These are phyloP conservation scores for Macroventuria anomochaeta DNA, from an alignment of 2,329 filamentous ascomycete species.

Conservation along the genomic window DNA sequence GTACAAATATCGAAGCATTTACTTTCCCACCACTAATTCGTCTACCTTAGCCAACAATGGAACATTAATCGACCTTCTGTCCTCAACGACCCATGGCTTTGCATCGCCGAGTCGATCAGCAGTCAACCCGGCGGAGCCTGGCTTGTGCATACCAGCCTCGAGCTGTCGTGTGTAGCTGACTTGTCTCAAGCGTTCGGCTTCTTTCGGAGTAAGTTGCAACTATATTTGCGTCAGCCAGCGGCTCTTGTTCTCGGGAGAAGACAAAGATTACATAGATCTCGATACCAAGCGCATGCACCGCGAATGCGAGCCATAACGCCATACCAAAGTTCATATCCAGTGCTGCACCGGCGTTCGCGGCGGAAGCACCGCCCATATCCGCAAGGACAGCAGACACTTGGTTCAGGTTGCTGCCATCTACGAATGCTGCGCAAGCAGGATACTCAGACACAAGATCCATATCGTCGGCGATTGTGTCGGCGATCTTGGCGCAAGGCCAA, in stretches of 20 bases:
- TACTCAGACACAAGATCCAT: constrained; percentile 41
- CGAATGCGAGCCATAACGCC: constrained; percentile 60
- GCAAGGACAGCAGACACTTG: constrained; percentile 33
- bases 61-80: neutral
- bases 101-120: constrained; percentile 39
- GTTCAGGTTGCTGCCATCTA: constrained; percentile 39
- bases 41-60: neutral
- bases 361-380: constrained; percentile 27
- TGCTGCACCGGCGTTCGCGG: constrained; percentile 50
- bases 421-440: constrained; percentile 55
- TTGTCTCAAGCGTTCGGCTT: constrained; percentile 60
- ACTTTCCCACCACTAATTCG: neutral
- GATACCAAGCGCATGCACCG: constrained; percentile 55
- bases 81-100: constrained; percentile 25
- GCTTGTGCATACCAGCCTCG: constrained; percentile 59
- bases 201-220: constrained; percentile 56
- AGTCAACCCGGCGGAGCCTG: constrained; percentile 43
- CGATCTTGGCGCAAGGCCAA: constrained; percentile 59
- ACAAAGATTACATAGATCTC: constrained; percentile 52
- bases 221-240: neutral
- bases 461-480: constrained; percentile 40
- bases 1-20: neutral
- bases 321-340: constrained; percentile 60
- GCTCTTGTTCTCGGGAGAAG: neutral
- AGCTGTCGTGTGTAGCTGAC: constrained; percentile 64